These are phyloP conservation scores for Populus euphratica DNA, from an alignment of 345 rosid species.

Conservation along the genomic window DNA sequence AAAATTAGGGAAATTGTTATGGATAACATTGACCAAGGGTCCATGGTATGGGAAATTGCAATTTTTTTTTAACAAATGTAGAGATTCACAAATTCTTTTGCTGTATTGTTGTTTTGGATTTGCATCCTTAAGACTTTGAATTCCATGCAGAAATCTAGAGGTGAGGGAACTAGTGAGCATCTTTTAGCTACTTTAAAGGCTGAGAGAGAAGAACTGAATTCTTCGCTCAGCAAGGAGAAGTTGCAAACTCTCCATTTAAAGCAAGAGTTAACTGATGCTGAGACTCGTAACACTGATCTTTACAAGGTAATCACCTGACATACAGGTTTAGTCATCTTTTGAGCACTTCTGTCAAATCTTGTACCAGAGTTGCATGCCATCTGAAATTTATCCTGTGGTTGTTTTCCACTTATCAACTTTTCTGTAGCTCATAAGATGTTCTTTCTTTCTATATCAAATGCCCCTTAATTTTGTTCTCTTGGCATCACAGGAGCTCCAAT, in stretches of 20 bases:
- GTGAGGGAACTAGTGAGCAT: slow-evolving; percentile 42
- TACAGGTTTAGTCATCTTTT: not conserved
- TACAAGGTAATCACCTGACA: slow-evolving; percentile 53
- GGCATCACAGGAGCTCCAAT: slow-evolving; percentile 75
- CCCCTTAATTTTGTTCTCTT: not conserved
- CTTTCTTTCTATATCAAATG: not conserved
- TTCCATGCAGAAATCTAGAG: slow-evolving; percentile 49
- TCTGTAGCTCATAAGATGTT: not conserved
- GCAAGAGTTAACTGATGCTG: slow-evolving; percentile 74
- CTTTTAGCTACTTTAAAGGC: slow-evolving; percentile 54
- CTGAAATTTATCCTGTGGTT: not conserved
- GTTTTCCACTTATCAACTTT: not conserved
- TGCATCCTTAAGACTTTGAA: slow-evolving; percentile 2
- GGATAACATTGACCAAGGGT: slow-evolving; percentile 60
- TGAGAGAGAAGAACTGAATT: slow-evolving; percentile 80
- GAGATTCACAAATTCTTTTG: not conserved
- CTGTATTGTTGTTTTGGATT: not conserved
- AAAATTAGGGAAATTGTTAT: slow-evolving; percentile 81
- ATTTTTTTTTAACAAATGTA: not conserved
- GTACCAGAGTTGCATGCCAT: not conserved
- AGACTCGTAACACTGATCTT: slow-evolving; percentile 65
- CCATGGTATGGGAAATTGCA: slow-evolving; percentile 39
- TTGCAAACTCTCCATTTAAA: slow-evolving; percentile 60
- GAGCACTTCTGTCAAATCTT: not conserved
- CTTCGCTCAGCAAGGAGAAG: slow-evolving; percentile 67